Percentiles rank a stretch among this genome's conserved stretches.
phyloP scores from a whole-genome alignment of 352 stramenopile species.

The Aphanomyces invadans region DNA sequence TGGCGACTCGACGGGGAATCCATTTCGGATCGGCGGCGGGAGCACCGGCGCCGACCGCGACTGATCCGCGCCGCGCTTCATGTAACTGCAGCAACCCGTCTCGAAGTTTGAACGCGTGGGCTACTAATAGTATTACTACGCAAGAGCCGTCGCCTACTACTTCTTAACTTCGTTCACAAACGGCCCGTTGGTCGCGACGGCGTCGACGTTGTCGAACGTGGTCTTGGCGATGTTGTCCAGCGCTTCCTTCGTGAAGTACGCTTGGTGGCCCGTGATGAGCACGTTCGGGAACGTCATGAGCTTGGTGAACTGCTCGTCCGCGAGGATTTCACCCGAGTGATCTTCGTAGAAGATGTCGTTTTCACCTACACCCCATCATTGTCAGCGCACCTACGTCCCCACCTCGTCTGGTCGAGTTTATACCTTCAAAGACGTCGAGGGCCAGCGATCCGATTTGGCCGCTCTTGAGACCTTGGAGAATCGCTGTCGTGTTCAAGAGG shows the following conservation, averaged over 20 bases:
- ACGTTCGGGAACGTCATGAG: constrained; percentile 80
- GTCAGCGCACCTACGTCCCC: constrained; percentile 79
- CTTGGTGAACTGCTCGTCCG: constrained; percentile 58
- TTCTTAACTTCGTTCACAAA: constrained; percentile 55
- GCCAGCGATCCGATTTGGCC: constrained; percentile 69
- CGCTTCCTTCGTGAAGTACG: constrained; percentile 73
- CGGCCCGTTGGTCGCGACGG: constrained; percentile 35
- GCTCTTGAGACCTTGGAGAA: constrained; percentile 71
- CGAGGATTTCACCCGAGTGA: constrained; percentile 53
- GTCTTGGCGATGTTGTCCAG: constrained; percentile 61
- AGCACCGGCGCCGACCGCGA: constrained; percentile 2
- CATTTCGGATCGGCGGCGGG: background rate
- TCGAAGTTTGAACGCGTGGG: background rate
- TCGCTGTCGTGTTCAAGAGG: constrained; percentile 76
- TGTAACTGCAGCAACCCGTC: background rate
- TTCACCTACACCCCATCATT: constrained; percentile 69
- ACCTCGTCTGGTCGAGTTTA: constrained; percentile 52
- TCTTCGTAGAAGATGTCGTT: constrained; percentile 75
- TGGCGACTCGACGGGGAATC: background rate
- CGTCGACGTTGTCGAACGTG: constrained; percentile 69
- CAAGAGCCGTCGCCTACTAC: constrained; percentile 15
- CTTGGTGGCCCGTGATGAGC: constrained; percentile 71
- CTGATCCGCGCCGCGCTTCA: background rate
- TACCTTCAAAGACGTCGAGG: constrained; percentile 84
- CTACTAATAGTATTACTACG: background rate